phyloP scores from a whole-genome alignment of 2,329 filamentous ascomycete species.

The Furcasterigmium sp. region DNA sequence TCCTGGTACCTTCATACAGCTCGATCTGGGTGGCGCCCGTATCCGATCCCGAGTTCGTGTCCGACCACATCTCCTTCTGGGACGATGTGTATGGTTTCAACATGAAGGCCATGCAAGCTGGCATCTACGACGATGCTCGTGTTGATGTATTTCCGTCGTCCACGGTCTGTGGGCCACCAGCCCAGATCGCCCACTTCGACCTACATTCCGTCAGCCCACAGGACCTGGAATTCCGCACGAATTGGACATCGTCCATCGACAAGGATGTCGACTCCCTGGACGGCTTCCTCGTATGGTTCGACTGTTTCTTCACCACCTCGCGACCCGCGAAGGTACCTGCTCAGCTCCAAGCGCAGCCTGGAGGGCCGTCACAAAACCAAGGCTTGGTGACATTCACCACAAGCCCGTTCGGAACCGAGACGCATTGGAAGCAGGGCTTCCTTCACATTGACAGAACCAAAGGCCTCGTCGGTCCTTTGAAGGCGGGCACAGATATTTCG shows the following conservation, averaged over 20 bases:
- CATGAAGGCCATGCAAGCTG: slow-evolving; percentile 83
- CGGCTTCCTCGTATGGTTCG: slow-evolving; percentile 89
- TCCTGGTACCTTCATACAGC: slow-evolving; percentile 83
- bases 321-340: slow-evolving; percentile 43
- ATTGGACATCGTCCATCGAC: slow-evolving; percentile 58
- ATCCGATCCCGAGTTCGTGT: slow-evolving; percentile 70
- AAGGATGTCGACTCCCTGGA: slow-evolving; percentile 67
- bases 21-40: slow-evolving; percentile 80
- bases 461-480: slow-evolving; percentile 20
- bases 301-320: slow-evolving; percentile 78
- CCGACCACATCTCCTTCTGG: slow-evolving; percentile 81
- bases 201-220: slow-evolving; percentile 66
- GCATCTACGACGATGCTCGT: slow-evolving; percentile 76
- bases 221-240: slow-evolving; percentile 70
- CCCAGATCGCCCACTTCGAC: slow-evolving; percentile 69
- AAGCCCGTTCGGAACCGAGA: slow-evolving; percentile 68
- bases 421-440: slow-evolving; percentile 88
- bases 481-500: slow-evolving; percentile 51
- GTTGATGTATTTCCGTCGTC: slow-evolving; percentile 64
- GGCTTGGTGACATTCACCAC: slow-evolving; percentile 73
- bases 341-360: slow-evolving; percentile 46
- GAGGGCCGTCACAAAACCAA: background rate
- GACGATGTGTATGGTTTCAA: slow-evolving; percentile 90
- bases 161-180: slow-evolving; percentile 53
- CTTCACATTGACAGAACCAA: slow-evolving; percentile 42